Conservation (phyloP, 139 green algal genomes). For the Chlorella sp. region DNA sequence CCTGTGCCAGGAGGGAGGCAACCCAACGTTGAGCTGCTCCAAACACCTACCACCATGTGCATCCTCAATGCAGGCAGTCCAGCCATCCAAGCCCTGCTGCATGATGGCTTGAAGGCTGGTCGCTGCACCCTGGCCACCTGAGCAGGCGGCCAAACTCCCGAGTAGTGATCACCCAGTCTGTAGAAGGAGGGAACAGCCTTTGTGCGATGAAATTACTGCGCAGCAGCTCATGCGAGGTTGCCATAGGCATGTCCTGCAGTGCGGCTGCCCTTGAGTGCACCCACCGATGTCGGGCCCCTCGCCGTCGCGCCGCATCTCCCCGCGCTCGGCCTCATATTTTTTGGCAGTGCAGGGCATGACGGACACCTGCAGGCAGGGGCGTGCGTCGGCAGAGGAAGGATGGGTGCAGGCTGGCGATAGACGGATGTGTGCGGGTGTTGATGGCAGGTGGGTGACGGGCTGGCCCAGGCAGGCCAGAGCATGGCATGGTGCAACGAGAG, state of each 20-base stretch:
- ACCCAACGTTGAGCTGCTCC: too few relatives aligned
- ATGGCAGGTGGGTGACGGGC: too few relatives aligned
- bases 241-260: too few relatives aligned
- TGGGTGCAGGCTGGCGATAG: too few relatives aligned
- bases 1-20: not conserved
- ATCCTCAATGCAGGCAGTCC: too few relatives aligned
- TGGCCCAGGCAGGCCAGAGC: too few relatives aligned
- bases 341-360: constrained; percentile 76
- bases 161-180: constrained; percentile 75
- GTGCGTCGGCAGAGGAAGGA: not conserved
- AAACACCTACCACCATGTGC: too few relatives aligned
- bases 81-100: too few relatives aligned
- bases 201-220: too few relatives aligned
- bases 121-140: not conserved
- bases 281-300: constrained; percentile 52
- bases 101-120: not conserved
- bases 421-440: too few relatives aligned
- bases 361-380: not conserved
- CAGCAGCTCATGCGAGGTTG: too few relatives aligned
- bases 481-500: too few relatives aligned
- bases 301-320: constrained; percentile 40
- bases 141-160: constrained; percentile 66
- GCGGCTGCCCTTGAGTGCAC: not conserved
- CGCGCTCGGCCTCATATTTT: constrained; percentile 67
- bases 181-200: not conserved